Base-by-base conservation (phyloP, 306 rosid genomes). In the Alnus rubra region DNA sequence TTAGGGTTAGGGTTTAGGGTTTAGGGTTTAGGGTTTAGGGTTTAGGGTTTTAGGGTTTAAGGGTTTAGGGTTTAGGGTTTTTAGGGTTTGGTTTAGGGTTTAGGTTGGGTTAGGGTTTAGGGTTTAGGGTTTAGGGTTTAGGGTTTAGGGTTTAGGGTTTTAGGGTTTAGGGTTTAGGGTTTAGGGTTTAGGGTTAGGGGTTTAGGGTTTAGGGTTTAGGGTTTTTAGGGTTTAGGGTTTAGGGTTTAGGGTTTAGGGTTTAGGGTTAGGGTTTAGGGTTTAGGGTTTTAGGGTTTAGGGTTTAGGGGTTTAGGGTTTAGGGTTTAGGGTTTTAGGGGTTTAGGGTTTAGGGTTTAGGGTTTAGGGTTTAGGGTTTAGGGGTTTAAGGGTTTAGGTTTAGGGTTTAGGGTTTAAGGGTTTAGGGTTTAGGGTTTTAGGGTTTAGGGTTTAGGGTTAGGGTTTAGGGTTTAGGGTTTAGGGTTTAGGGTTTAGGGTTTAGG, bases 351-450 rank as follows among this genome's bases (percentile, higher is more conserved):
- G 77, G 77, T 74, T 52, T 45, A 74, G 77, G 77, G 77, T 74
- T 76, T 62, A 76, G 79, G 79, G 79, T 76, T 76, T 62, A 76
- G 79, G 79, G 79, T 76, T 76, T 62, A n/a, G n/a, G 79, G 71
- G 79, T 75, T 75, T 60, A 76, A 73, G 79, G 79, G 62, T 76
- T 62, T 62, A 73, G 79, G 79, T 76, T 76, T 62, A 52, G 79
- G 79, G 79, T 48, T 76, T 62, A 76, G 79, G 79, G 79, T 76
- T 76, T 76, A n/a, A 76, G 79, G 79, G 73, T 76, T 76, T 47
- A 76, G 79, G 79, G 79, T 62, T 62, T 62, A 76, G 79, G 79
- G 78, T n/a, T 62, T 76, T 76, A 60, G 73, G 79, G 79, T 62
- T 62, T 62, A 60, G 73, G 73, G 79, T 62, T 76, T 76, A 60